Base-by-base conservation (phyloP, 192 early-diverging fungal genomes). In the Umbelopsis sp. region DNA sequence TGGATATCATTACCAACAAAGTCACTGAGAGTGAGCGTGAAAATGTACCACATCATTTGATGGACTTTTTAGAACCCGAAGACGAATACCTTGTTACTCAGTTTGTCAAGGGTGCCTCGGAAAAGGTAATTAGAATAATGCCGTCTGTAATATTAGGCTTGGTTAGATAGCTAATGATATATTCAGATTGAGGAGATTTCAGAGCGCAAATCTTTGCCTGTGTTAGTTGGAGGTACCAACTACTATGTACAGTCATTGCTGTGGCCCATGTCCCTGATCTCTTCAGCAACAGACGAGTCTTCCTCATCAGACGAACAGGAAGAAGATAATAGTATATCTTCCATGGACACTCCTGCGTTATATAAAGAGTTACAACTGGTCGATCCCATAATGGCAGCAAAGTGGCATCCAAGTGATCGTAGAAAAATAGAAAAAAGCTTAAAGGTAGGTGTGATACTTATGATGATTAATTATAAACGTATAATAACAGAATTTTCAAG, bases 1-100 rank as follows among this genome's bases (percentile, higher is more conserved):
- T 98, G 67, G 92, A 95, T 72, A 92, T 97, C 31, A 91, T 95
- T 20, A 98, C 97, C 29, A 99, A 99, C 86, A 98, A 99, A 77
- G 92, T 94, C 53, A 86, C 92, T 0, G 43, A 72, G 0, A 79
- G 84, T 2, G 97, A 99, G 65, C 81, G 82, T 24, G 79, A 83
- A 43, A 87, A 79, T 2, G 80, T 96, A 3, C 83, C 80, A 0
- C 97, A 99, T 81, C 96, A 98, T 74, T 75, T 98, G 10, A 86
- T 99, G 75, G 93, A 90, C 34, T 92, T 91, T 73, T 72, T 97
- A 26, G 82, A 86, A 11, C 71, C 84, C 36, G 82, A 81, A 67
- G 74, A 85, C 20, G 96, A 98, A 78, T 99, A 99, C 74, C 87
- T 87, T 14, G 95, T 98, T 4, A 80, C 88, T 8, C 88, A 97